phyloP scores from a whole-genome alignment of 2,329 filamentous ascomycete species.

The Zymoseptoria crescenta region DNA sequence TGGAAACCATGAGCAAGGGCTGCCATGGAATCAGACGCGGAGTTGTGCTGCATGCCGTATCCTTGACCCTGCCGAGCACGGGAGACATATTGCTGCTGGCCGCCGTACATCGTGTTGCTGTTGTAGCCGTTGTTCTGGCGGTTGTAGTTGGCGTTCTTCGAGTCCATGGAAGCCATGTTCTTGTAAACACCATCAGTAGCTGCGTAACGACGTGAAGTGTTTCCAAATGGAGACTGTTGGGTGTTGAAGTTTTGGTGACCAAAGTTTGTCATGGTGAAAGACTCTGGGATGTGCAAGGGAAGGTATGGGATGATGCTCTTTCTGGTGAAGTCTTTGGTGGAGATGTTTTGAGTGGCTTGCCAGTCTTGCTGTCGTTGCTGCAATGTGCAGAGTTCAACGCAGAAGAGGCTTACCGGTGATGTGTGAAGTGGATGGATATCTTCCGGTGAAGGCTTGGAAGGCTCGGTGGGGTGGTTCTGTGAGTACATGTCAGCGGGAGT shows the following conservation, averaged over 20 bases:
- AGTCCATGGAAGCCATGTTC: conserved; percentile 28
- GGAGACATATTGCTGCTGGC: conserved; percentile 25
- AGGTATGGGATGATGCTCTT: conserved; percentile 7
- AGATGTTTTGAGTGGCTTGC: background rate
- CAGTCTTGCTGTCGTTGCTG: conserved; percentile 6
- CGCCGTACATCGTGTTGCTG: conserved; percentile 22
- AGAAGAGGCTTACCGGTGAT: conserved; percentile 18
- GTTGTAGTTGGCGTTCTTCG: conserved; percentile 28
- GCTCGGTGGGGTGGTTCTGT: conserved; percentile 7
- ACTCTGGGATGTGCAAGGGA: conserved; percentile 1
- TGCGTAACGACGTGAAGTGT: conserved; percentile 12
- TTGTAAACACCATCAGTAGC: conserved; percentile 16
- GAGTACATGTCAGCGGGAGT: background rate
- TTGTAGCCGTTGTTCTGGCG: conserved; percentile 25
- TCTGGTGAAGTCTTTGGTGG: background rate
- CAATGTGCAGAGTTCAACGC: conserved; percentile 8
- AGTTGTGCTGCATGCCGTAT: conserved; percentile 29
- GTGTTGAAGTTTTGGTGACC: conserved; percentile 6
- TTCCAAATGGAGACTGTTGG: conserved; percentile 12
- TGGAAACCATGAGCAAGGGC: conserved; percentile 34
- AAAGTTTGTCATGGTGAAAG: conserved; percentile 11
- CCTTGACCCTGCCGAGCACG: conserved; percentile 25
- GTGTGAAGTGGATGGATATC: conserved; percentile 20
- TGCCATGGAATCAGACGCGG: conserved; percentile 26
- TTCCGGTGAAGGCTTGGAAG: conserved; percentile 15